A percentile compares a stretch with the other conserved stretches of the same genome.
Evolutionary conservation across 805 yeast species (phyloP).

Genomic region (Metschnikowia gelsemii): DNA sequence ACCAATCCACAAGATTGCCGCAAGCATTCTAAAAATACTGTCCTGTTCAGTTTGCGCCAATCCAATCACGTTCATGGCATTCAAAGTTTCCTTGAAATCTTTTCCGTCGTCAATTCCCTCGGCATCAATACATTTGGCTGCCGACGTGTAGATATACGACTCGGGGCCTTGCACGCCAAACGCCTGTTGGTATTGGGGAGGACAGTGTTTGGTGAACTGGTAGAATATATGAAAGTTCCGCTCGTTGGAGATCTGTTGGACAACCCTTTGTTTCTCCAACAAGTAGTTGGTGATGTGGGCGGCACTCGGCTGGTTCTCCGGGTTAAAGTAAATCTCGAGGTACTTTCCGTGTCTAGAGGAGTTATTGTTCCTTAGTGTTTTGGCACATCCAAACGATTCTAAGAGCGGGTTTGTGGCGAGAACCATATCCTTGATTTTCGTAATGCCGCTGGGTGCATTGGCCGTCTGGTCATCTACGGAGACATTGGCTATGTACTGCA

Average conservation of each 20-base stretch:
- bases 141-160: conserved; percentile 83
- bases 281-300: conserved; percentile 95
- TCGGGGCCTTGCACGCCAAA: conserved; percentile 95
- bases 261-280: conserved; percentile 93
- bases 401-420: conserved; percentile 92
- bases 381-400: conserved; percentile 93
- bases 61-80: conserved; percentile 89
- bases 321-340: conserved; percentile 83
- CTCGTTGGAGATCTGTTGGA: conserved; percentile 88
- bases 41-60: conserved; percentile 82
- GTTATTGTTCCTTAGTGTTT: conserved; percentile 84
- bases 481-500: conserved; percentile 94
- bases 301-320: conserved; percentile 76
- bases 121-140: conserved; percentile 81
- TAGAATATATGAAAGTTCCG: conserved; percentile 97
- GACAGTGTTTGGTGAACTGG: conserved; percentile 90
- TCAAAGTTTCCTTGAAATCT: conserved; percentile 77
- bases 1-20: conserved; percentile 92
- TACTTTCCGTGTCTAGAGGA: conserved; percentile 93
- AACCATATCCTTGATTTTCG: conserved; percentile 93
- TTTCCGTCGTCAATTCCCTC: conserved; percentile 79
- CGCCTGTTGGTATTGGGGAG: conserved; percentile 74
- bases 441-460: conserved; percentile 48
- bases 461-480: conserved; percentile 49
- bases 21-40: conserved; percentile 77